Evolutionary conservation across 169 alveolate species (phyloP).

Genomic region (Plasmodium malariae): DNA sequence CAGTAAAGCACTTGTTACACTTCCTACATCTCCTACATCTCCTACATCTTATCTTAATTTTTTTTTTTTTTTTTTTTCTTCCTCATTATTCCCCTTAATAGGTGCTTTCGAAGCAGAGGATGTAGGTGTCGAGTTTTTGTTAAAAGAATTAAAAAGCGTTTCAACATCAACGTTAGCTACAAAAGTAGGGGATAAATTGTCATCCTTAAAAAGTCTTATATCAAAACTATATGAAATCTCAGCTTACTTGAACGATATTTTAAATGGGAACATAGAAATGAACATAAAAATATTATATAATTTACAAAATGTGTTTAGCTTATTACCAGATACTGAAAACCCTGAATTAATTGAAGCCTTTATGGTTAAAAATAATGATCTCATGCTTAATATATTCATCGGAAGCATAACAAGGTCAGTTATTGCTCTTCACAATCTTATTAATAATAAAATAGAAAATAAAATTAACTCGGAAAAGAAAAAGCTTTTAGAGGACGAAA

Average conservation of each 20-base stretch:
- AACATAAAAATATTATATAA: slow-evolving; percentile 92
- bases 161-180: slow-evolving; percentile 95
- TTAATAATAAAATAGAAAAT: slow-evolving; percentile 94
- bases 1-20: too few relatives aligned
- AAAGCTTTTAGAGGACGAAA: slow-evolving; percentile 71
- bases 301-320: slow-evolving; percentile 95
- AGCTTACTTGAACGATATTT: slow-evolving; percentile 85
- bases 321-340: slow-evolving; percentile 92
- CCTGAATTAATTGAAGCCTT: slow-evolving; percentile 93
- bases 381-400: slow-evolving; percentile 93
- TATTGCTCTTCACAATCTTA: slow-evolving; percentile 95
- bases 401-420: slow-evolving; percentile 94
- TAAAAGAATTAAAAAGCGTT: slow-evolving; percentile 97
- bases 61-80: not conserved
- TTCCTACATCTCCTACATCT: too few relatives aligned
- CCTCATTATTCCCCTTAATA: slow-evolving; percentile 3
- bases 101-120: slow-evolving; percentile 99
- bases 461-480: slow-evolving; percentile 80
- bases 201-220: slow-evolving; percentile 81
- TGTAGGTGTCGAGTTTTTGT: slow-evolving; percentile 98
- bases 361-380: slow-evolving; percentile 94
- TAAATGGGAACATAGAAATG: slow-evolving; percentile 90
- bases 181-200: slow-evolving; percentile 85
- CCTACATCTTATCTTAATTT: not conserved
- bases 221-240: slow-evolving; percentile 81